Evolutionary conservation across 768 basidiomycete species (phyloP), one percentile per base, ranked within the genome.

Genomic region (Leccinum incarnatum): DNA sequence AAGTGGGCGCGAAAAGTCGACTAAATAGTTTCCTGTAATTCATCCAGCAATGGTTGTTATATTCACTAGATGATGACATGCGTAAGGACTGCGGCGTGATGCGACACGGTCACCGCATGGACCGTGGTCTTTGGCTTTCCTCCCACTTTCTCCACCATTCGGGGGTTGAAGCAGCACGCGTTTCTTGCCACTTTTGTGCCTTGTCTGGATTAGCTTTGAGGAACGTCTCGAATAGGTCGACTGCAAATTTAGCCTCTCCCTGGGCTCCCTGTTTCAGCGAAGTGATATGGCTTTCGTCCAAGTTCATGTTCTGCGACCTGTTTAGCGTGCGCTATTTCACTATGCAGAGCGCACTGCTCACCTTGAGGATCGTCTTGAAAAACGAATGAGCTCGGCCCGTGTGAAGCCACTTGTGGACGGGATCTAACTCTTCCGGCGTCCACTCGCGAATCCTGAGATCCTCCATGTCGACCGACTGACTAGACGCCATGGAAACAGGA

Each of bases 1-100:
- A 87, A 82, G 73, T 90, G 88, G 88, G 79, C 88, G 34, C 77
- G 88, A 66, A 90, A 90, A 75, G 79, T 90, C 40, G 88, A 90
- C 74, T 89, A 73, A 58, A 75, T 71, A 65, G 62, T 55, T 57
- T 53, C 21, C 52, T 61, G 63, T 64, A 62, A 51, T 60, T 46
- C 8, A 45, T 67, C 59, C 59, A 19, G 50, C 36, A 61, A 47
- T 25, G 51, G 46, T 29, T 50, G 49, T 62, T 51, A 62, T 65
- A 59, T 67, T 73, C 42, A 36, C 36, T 5, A 46, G 23, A 53
- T 48, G 40, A 59, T n/a, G n/a, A n/a, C 40, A 51, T 34, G 50
- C 27, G 32, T 49, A 50, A 51, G 17, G 15, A 47, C 7, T n/a
- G 14, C 7, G 2, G 46, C 17, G 17, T 42, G 40, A 21, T n/a